Base-by-base conservation (phyloP, 2,329 filamentous ascomycete species). In the Stachybotrys elegans region DNA sequence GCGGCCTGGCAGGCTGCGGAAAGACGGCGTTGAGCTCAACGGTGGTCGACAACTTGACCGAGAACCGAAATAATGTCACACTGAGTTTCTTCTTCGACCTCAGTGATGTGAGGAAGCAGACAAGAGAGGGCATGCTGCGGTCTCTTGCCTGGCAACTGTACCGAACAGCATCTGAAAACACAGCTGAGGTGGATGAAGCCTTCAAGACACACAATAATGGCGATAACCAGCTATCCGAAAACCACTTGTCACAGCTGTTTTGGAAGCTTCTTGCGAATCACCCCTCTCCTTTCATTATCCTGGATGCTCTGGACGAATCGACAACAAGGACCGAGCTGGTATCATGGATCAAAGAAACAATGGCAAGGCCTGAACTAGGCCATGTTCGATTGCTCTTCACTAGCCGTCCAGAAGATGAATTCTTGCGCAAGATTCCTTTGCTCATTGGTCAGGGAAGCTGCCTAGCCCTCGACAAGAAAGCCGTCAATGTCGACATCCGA, bases 231-330 rank as follows among this genome's bases (percentile, higher is more conserved):
- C 47, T 43, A 2, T 38, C 14, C 3, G 40, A 31, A 23, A 42
- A 17, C 8, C 13, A 31, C 4, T 39, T 51, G 6, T 41, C 27
- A 32, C 29, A 20, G 5, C 20, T 25, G 27, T 12, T 51, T 19
- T 19, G 16, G 17, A 45, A 20, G 7, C 8, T 29, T 8, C 14
- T 29, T 14, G 9, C 14, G 14, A 14, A 9, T 9, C 8, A 29
- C 9, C 9, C 8, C 9, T 9, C 8, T 9, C 14, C 43, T 12
- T 23, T 6, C 12, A 40, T 57, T n/a, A 23, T 55, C 6, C 31
- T 58, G 0, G 53, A 59, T 19, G 56, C 55, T 6, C 31, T 59
- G 12, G 54, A 56, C 23, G 54, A 58, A 37, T 57, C 37, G 7
- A 47, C 27, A 5, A 50, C 40, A 22, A 56, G 48, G 37, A 3